Conservation (phyloP, 345 rosid species). For the Rhizophora mangle region DNA sequence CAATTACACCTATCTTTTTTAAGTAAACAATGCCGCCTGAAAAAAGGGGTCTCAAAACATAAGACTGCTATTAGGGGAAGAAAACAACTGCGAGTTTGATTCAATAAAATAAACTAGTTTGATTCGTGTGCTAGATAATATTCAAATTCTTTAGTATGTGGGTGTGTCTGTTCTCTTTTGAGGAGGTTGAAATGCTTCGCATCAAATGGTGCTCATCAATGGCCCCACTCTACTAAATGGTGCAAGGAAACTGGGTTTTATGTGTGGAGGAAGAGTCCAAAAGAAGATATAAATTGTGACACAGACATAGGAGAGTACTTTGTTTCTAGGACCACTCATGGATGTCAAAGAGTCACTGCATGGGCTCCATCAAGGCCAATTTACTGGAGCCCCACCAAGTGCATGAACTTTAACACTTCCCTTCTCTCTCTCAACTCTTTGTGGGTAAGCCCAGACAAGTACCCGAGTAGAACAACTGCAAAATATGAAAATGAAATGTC, state of each 20-base stretch:
- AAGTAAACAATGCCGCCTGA: slow-evolving; percentile 2
- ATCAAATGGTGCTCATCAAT: slow-evolving; percentile 10
- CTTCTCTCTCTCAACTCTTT: background rate
- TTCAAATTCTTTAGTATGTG: background rate
- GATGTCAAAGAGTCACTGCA: background rate
- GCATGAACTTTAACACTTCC: background rate
- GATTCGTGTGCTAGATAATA: background rate
- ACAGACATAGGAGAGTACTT: slow-evolving; percentile 12
- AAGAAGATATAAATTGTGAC: slow-evolving; percentile 22
- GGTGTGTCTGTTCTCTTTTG: background rate
- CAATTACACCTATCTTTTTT: slow-evolving; percentile 1
- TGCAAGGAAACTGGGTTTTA: slow-evolving; percentile 8
- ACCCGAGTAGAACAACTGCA: slow-evolving; percentile 3
- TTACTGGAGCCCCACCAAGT: background rate
- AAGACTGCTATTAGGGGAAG: slow-evolving; percentile 1
- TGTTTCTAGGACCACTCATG: slow-evolving; percentile 24
- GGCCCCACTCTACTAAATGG: slow-evolving; percentile 15
- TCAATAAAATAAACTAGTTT: background rate
- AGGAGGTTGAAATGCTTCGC: slow-evolving; percentile 16
- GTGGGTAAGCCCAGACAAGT: slow-evolving; percentile 8
- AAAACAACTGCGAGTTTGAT: background rate
- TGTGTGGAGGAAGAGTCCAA: slow-evolving; percentile 23
- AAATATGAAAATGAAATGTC: slow-evolving; percentile 2
- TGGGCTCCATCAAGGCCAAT: slow-evolving; percentile 18
- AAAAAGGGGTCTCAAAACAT: slow-evolving; percentile 7